Conservation (phyloP, 2,329 filamentous ascomycete genomes). For the Ambrosiella cleistominuta region DNA sequence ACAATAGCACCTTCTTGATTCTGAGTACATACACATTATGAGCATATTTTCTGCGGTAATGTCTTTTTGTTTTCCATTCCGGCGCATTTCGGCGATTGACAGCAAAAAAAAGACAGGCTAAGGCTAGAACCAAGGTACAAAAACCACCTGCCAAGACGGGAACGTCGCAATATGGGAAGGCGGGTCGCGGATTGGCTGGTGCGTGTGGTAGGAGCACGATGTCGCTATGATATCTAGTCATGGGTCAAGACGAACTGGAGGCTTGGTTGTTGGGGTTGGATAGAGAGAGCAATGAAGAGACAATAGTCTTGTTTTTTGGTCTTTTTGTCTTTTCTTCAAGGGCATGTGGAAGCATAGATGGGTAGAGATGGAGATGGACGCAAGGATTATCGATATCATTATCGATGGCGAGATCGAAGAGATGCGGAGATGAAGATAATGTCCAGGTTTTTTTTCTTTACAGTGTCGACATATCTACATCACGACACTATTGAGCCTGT, state of each 20-base stretch:
- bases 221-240: background rate
- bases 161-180: slow-evolving; percentile 17
- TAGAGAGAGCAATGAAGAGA: no score
- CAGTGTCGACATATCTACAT: background rate
- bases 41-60: no score
- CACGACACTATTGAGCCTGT: no score
- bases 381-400: background rate
- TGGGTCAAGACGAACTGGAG: background rate
- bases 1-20: no score
- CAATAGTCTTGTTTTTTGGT: background rate
- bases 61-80: no score
- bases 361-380: background rate
- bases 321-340: background rate
- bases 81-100: no score
- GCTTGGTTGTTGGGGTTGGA: background rate
- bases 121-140: background rate
- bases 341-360: background rate
- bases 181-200: background rate
- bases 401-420: background rate
- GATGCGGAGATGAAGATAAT: background rate
- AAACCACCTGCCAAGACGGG: slow-evolving; percentile 6
- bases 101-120: no score
- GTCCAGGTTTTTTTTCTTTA: background rate
- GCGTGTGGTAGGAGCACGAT: background rate
- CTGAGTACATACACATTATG: no score